Conservation (phyloP, 768 basidiomycete genomes). For the Pulveroboletus sp. region DNA sequence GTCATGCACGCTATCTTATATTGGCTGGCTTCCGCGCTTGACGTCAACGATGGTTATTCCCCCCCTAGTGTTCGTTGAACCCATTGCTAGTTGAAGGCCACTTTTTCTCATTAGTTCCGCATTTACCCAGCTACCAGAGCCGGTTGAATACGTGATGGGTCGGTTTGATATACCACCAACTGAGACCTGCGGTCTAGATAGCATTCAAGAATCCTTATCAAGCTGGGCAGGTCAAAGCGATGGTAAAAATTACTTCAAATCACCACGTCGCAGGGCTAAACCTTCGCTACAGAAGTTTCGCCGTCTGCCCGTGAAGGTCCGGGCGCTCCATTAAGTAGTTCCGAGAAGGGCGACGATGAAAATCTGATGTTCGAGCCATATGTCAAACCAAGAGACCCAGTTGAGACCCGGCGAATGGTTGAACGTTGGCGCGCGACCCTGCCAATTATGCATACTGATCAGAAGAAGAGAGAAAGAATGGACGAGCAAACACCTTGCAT, state of each 20-base stretch:
- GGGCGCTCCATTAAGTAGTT: constrained; percentile 10
- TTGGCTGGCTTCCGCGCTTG: constrained; percentile 53
- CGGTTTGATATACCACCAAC: constrained; percentile 24
- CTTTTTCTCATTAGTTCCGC: background rate
- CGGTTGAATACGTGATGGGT: constrained; percentile 29
- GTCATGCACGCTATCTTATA: constrained; percentile 49
- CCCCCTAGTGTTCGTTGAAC: constrained; percentile 19
- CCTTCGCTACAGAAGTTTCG: constrained; percentile 16
- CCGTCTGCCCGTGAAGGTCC: constrained; percentile 19
- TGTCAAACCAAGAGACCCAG: constrained; percentile 20
- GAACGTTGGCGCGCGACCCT: constrained; percentile 30
- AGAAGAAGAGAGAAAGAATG: constrained; percentile 10
- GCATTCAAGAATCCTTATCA: constrained; percentile 26
- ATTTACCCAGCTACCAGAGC: constrained; percentile 26
- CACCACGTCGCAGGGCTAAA: background rate
- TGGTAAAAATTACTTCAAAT: constrained; percentile 13
- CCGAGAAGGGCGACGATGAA: constrained; percentile 20
- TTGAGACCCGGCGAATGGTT: constrained; percentile 26
- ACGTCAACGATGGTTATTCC: constrained; percentile 28
- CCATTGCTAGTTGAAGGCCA: background rate
- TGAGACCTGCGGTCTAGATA: constrained; percentile 13
- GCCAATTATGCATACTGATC: constrained; percentile 10
- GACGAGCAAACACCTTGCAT: constrained; percentile 5
- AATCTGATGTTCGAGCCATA: constrained; percentile 9
- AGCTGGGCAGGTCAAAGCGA: constrained; percentile 30